Evolutionary conservation across 345 rosid species (phyloP).

Genomic region (Clausena lansium): DNA sequence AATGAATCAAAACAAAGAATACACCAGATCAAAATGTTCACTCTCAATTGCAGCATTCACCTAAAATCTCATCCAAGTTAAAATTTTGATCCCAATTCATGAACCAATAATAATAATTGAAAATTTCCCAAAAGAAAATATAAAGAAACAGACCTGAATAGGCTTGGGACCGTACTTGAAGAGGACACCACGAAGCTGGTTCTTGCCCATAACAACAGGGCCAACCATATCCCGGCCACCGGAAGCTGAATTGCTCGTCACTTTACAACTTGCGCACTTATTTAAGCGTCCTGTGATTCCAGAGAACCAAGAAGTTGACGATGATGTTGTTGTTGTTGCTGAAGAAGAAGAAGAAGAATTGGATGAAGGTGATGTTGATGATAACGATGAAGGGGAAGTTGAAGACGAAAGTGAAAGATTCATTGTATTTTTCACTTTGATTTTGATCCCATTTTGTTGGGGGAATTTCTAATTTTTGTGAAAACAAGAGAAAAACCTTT

Average conservation of each 20-base stretch:
- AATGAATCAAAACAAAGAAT: constrained; percentile 7
- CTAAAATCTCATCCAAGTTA: background rate
- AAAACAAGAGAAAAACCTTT: too few relatives aligned
- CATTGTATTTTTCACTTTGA: constrained; percentile 22
- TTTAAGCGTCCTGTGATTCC: constrained; percentile 67
- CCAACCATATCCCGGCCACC: constrained; percentile 37
- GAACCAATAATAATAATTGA: background rate
- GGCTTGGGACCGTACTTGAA: constrained; percentile 91
- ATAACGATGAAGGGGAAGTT: constrained; percentile 3
- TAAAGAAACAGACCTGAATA: constrained; percentile 57
- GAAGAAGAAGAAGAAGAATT: constrained; percentile 18
- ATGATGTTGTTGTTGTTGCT: background rate
- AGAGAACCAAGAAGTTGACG: constrained; percentile 57
- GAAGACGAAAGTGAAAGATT: constrained; percentile 24
- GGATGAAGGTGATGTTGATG: background rate
- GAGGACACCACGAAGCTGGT: constrained; percentile 86
- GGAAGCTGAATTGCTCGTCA: constrained; percentile 29
- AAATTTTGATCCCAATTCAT: background rate
- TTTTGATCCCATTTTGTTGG: background rate
- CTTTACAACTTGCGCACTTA: constrained; percentile 36
- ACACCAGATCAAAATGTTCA: background rate
- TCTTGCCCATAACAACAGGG: constrained; percentile 81
- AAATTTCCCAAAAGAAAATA: background rate
- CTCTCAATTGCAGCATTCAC: background rate
- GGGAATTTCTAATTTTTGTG: background rate